These are phyloP conservation scores for Lecanicillium sp. DNA, from an alignment of 2,329 filamentous ascomycete species.

Conservation along the genomic window DNA sequence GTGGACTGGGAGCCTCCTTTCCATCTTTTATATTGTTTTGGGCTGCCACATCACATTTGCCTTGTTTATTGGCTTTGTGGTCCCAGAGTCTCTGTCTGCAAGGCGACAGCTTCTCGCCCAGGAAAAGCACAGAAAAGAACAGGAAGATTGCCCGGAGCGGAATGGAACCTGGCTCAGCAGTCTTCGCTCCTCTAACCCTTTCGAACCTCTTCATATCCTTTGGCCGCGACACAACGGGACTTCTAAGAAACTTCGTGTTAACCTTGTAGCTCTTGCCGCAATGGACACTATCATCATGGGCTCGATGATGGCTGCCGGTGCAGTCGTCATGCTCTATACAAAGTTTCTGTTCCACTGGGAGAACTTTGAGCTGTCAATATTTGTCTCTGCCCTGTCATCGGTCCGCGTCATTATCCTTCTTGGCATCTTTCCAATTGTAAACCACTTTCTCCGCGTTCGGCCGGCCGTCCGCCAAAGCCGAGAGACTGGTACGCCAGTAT, in stretches of 20 bases:
- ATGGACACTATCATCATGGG: slow-evolving; percentile 79
- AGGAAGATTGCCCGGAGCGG: slow-evolving; percentile 24
- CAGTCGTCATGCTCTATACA: slow-evolving; percentile 78
- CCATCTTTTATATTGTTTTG: slow-evolving; percentile 78
- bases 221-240: slow-evolving; percentile 60
- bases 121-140: slow-evolving; percentile 51
- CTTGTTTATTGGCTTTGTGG: slow-evolving; percentile 56
- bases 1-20: slow-evolving; percentile 63
- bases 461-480: slow-evolving; percentile 34
- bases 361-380: slow-evolving; percentile 70
- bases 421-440: slow-evolving; percentile 65
- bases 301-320: slow-evolving; percentile 69
- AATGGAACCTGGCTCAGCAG: slow-evolving; percentile 19
- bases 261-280: slow-evolving; percentile 71
- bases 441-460: slow-evolving; percentile 60
- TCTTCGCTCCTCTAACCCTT: slow-evolving; percentile 51
- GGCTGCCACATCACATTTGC: slow-evolving; percentile 68
- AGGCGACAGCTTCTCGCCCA: slow-evolving; percentile 62
- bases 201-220: slow-evolving; percentile 71
- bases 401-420: slow-evolving; percentile 70
- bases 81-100: slow-evolving; percentile 79
- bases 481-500: slow-evolving; percentile 23
- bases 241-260: slow-evolving; percentile 56
- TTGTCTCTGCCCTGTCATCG: slow-evolving; percentile 71
- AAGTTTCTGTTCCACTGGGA: slow-evolving; percentile 76